Evolutionary conservation across 2,329 filamentous ascomycete species (phyloP), one percentile per base, ranked within the genome.

Genomic region (Drechmeria coniospora): DNA sequence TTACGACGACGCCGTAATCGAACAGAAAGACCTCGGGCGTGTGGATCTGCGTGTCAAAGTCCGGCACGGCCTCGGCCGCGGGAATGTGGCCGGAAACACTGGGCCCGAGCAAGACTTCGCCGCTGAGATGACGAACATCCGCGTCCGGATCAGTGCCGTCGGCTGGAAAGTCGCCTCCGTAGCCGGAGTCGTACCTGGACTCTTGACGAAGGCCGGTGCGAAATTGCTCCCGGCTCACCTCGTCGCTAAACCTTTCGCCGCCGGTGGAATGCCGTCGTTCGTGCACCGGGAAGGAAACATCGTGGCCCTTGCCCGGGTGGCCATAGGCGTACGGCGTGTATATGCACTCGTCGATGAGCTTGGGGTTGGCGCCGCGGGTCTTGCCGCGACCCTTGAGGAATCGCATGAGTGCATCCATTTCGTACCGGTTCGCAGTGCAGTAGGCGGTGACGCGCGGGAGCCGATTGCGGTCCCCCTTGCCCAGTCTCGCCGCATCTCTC

Each of bases 21-120:
- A 95, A 98, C 9, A 98, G 64, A 49, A 98, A 98, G 2, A 94
- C 69, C 51, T 98, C 90, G 0, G 90, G 86, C 1, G 80, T 92
- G 52, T 94, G 83, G 3, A 95, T 78, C 26, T 78, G 68, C 3
- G 71, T 92, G 46, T 94, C 84, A 36, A 94, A 81, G 47, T 92
- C 81, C 5, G 70, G 64, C 11, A 67, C 66, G 34, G 45, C 49
- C 42, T 59, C 57, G 33, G 59, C 51, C 16, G 58, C 51, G 13
- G 49, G 37, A 8, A 51, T 45, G 28, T 54, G 48, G 21, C 54
- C 51, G 27, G 53, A 47, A 7, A 47, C 28, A 27, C 37, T 40
- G 13, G 50, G 47, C 2, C 48, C 49, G n/a, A 56, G 31, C 20
- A 57, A 44, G 21, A 49, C 49, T 11, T 52, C 49, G 27, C 41